Evolutionary conservation across 2,329 filamentous ascomycete genomes (phyloP), one percentile per base, ranked within the genome.

Genomic region (Emergomyces africanus): DNA sequence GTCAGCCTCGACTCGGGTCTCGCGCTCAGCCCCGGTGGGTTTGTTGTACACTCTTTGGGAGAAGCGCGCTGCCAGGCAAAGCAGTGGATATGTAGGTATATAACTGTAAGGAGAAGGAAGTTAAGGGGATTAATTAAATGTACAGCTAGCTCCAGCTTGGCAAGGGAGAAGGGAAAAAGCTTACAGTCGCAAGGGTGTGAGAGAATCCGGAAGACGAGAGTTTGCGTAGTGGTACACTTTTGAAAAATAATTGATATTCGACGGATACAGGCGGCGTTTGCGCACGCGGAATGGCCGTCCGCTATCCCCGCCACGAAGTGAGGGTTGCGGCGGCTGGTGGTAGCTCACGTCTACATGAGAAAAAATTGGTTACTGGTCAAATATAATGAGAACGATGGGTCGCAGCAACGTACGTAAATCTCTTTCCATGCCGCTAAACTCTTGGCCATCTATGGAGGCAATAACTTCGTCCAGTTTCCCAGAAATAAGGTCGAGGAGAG

Each of bases 191-290:
- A 94, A 78, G 0, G 83, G 81, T 0, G 84, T 82, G 1, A 95
- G 76, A 61, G 86, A 76, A 41, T 79, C 75, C 0, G 89, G 87
- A 5, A 95, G 75, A 59, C 81, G 83, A 1, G 89, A 88, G 69
- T 95, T 95, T 51, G 83, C 79, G 69, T 95, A 95, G 1, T 85
- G 74, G 66, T 90, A 86, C 15, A 89, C 87, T 70, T 94, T 95
- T 15, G 84, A 80, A 65, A 90, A 89, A 67, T 85, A 84, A 61
- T 80, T 82, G 9, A 78, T 78, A 12, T 78, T 77, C 1, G 75
- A 71, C 2, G 75, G 64, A 4, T 70, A 69, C 5, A 72, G 68
- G 18, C 69, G 14, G 67, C 67, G 18, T 71, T 70, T 57, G 75
- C 71, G 8, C 71, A 71, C 53, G 77, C 75, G 5, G 68, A 62